Base-by-base conservation (phyloP, 1,284 basidiomycete species). In the Cerioporus squamosus region DNA sequence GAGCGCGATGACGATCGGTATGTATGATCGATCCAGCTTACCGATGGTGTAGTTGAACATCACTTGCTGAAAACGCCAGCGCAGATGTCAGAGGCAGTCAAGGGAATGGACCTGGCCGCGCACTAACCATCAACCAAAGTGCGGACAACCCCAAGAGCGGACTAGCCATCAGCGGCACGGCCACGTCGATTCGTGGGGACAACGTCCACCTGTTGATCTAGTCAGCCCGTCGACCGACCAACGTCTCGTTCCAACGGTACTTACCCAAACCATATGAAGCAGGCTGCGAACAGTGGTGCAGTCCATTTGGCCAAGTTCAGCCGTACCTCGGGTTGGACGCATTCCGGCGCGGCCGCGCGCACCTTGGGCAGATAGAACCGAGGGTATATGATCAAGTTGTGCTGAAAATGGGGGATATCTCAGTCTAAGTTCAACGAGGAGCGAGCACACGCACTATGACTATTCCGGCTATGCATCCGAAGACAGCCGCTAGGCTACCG, bases 181-280 rank as follows among this genome's bases (percentile, higher is more conserved):
- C 61, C 26, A 38, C 36, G 6, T 26, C 23, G 15, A 64, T 45
- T 9, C 14, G 8, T 2, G 62, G 60, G 23, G 49, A 59, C 23
- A 52, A 31, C 40, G 60, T 62, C 62, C 60, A 64, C 17, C 61
- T 62, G 23, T 14, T 15, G 12, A n/a, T 15, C 14, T 9, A 5
- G 31, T 22, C 39, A 49, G 26, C 6, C 24, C n/a, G 15, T 24
- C 7, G n/a, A 20, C 9, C 5, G 22, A 18, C 18, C 1, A 43
- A 14, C 8, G 40, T 4, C 18, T 18, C 40, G 8, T 20, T 15
- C 40, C 18, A n/a, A 43, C 5, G 40, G 29, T 9, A 49, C 54
- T 22, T 18, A 63, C 56, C 62, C 62, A 18, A 62, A 64, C 60
- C 60, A 64, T 29, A 64, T 57, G 44, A 62, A 56, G 14, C 47